Evolutionary conservation across 2,329 filamentous ascomycete species (phyloP).

Genomic region (Aspergillus calidoustus): DNA sequence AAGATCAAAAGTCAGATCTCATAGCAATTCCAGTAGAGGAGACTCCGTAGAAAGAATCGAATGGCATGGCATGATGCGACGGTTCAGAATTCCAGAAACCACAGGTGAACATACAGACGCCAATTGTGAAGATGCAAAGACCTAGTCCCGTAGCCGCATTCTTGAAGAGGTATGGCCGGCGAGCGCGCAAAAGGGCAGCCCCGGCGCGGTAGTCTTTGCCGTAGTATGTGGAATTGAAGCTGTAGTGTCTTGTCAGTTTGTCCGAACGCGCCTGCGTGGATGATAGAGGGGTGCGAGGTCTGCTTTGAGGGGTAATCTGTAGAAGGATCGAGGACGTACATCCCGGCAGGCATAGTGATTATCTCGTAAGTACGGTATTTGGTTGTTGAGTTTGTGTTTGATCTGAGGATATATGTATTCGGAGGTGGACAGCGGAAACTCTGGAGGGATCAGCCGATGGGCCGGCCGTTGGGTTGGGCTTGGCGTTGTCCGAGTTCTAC

Average conservation of each 20-base stretch:
- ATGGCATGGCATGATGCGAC: background rate
- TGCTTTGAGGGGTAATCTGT: background rate
- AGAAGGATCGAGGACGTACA: slow-evolving; percentile 18
- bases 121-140: slow-evolving; percentile 74
- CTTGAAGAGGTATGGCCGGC: slow-evolving; percentile 88
- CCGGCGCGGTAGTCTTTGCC: slow-evolving; percentile 84
- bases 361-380: background rate
- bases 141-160: slow-evolving; percentile 82
- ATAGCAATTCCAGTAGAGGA: background rate
- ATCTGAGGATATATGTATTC: background rate
- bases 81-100: background rate
- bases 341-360: slow-evolving; percentile 22
- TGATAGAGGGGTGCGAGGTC: background rate
- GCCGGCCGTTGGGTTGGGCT: slow-evolving; percentile 2
- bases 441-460: slow-evolving; percentile 6
- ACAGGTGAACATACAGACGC: slow-evolving; percentile 73
- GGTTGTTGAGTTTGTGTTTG: background rate
- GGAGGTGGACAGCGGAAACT: background rate
- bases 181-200: slow-evolving; percentile 85
- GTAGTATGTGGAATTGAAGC: slow-evolving; percentile 84
- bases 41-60: background rate
- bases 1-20: background rate
- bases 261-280: background rate
- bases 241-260: slow-evolving; percentile 32
- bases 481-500: slow-evolving; percentile 1